Evolutionary conservation across 371 early-diverging fungal species (phyloP).

Genomic region (Phascolomyces articulosus): DNA sequence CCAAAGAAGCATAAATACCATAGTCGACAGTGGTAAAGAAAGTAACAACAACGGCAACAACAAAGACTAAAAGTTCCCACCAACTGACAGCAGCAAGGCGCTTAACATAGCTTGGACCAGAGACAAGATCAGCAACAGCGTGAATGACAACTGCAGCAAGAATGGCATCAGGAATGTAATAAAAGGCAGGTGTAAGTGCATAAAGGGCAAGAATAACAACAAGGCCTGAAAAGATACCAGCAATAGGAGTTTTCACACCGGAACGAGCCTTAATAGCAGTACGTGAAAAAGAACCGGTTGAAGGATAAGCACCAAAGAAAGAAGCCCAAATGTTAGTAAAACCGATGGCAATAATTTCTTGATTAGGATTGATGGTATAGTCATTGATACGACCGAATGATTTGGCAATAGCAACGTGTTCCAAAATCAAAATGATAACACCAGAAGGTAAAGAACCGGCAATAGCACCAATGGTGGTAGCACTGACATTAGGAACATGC

Average conservation of each 20-base stretch:
- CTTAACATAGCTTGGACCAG: constrained; percentile 39
- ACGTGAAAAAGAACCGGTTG: constrained; percentile 53
- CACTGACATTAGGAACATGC: constrained; percentile 47
- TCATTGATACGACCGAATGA: constrained; percentile 80
- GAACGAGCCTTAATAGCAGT: constrained; percentile 78
- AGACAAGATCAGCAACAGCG: constrained; percentile 65
- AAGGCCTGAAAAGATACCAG: constrained; percentile 73
- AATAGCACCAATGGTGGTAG: constrained; percentile 41
- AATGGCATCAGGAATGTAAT: constrained; percentile 80
- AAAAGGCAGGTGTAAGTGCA: constrained; percentile 81
- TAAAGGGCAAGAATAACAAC: constrained; percentile 83
- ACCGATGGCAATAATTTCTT: constrained; percentile 89
- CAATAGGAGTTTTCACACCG: constrained; percentile 83
- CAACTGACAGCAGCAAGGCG: constrained; percentile 47
- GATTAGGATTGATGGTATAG: constrained; percentile 66
- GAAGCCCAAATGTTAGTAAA: constrained; percentile 78
- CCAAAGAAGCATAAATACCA: constrained; percentile 71
- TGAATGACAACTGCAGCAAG: constrained; percentile 83
- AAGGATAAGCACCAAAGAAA: constrained; percentile 73
- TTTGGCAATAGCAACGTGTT: constrained; percentile 85
- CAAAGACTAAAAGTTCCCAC: constrained; percentile 57
- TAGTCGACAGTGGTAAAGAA: constrained; percentile 72
- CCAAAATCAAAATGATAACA: constrained; percentile 75
- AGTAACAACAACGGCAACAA: constrained; percentile 60
- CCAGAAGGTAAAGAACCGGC: constrained; percentile 63